These are phyloP conservation scores for Glycine tomentella DNA, from an alignment of 306 rosid species.

Conservation along the genomic window DNA sequence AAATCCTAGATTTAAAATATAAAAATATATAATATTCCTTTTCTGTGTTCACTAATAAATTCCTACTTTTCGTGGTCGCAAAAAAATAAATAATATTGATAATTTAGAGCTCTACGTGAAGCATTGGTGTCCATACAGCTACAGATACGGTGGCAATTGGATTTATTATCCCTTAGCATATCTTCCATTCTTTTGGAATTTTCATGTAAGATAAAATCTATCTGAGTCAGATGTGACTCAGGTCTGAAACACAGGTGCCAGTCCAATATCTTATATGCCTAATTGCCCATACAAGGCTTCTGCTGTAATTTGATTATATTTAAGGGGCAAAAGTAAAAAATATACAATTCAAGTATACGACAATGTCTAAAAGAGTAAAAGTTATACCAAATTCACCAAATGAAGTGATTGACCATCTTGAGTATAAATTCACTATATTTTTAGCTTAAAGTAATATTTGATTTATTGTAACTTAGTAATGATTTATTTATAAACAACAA, in stretches of 20 bases:
- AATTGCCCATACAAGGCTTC: background rate
- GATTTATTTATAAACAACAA: no score
- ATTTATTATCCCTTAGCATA: background rate
- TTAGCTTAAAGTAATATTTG: background rate
- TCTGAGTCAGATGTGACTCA: slow-evolving; percentile 46
- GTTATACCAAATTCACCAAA: background rate
- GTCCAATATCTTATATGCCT: background rate
- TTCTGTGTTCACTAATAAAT: slow-evolving; percentile 1
- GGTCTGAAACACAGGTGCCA: background rate
- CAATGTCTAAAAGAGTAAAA: background rate
- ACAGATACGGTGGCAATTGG: slow-evolving; percentile 13
- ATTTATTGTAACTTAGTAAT: no score
- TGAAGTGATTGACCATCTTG: background rate
- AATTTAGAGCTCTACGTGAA: background rate
- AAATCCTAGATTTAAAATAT: background rate
- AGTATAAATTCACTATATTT: background rate
- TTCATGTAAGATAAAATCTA: no score
- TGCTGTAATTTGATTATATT: background rate
- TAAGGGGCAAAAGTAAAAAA: background rate
- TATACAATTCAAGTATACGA: background rate
- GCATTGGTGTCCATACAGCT: background rate
- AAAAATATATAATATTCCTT: no score
- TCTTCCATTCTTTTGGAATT: background rate
- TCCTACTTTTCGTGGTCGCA: slow-evolving; percentile 21
- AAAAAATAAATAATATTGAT: background rate